Conservation (phyloP, 495 filamentous ascomycete genomes). For the Daldinia caldariorum region DNA sequence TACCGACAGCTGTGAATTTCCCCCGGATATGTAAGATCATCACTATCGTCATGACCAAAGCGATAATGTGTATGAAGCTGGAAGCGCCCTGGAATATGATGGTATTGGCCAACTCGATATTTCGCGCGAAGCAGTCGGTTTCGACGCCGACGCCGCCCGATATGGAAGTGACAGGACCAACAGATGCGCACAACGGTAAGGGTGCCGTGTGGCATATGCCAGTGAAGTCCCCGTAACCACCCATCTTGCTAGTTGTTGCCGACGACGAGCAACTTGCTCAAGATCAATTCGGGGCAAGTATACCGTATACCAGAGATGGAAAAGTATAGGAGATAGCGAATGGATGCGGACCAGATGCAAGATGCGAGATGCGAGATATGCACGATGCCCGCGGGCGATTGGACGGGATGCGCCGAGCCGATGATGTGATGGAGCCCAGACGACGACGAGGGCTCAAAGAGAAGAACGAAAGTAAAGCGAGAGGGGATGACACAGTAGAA, state of each 20-base stretch:
- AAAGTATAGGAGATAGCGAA: constrained; percentile 19
- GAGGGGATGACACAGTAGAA: constrained; percentile 3
- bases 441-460: constrained; percentile 12
- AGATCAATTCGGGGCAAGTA: background rate
- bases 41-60: constrained; percentile 89
- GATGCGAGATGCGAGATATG: background rate
- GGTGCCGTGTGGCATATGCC: constrained; percentile 85
- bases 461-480: constrained; percentile 25
- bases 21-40: constrained; percentile 97
- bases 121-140: constrained; percentile 90
- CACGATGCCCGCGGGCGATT: constrained; percentile 9
- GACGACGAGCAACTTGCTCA: constrained; percentile 9
- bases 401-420: constrained; percentile 16
- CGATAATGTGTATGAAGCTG: constrained; percentile 90
- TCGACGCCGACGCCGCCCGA: constrained; percentile 80
- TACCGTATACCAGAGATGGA: background rate
- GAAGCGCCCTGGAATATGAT: constrained; percentile 96
- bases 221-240: constrained; percentile 84
- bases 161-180: constrained; percentile 71
- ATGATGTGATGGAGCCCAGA: constrained; percentile 7
- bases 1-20: constrained; percentile 99
- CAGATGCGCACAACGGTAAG: constrained; percentile 86
- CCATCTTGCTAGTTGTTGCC: constrained; percentile 65
- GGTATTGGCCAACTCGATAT: constrained; percentile 95
- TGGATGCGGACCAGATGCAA: constrained; percentile 5